Evolutionary conservation across 192 early-diverging fungal genomes (phyloP).

Genomic region (Entomortierella chlamydospora): DNA sequence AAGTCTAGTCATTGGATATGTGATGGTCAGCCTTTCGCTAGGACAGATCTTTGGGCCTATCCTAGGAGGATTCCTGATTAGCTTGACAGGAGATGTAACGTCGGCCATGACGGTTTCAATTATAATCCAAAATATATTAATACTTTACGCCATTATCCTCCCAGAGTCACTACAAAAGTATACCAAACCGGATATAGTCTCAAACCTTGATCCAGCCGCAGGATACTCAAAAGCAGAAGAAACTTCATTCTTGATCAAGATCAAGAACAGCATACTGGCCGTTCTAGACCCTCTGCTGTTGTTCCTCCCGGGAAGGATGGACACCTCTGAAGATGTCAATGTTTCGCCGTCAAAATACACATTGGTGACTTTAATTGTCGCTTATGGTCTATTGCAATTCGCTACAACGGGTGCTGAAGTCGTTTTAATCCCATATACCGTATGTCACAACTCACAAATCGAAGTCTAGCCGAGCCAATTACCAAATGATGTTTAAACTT

Average conservation of each 20-base stretch:
- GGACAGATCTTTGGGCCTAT: slow-evolving; percentile 29
- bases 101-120: slow-evolving; percentile 10
- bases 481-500: neutral
- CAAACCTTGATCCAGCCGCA: neutral
- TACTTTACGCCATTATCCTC: slow-evolving; percentile 17
- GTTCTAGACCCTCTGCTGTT: slow-evolving; percentile 32
- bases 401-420: slow-evolving; percentile 4
- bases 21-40: slow-evolving; percentile 19
- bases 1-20: slow-evolving; percentile 35
- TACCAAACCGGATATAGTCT: neutral
- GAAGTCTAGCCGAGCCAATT: neutral
- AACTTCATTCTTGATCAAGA: neutral
- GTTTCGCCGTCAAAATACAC: slow-evolving; percentile 22
- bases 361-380: slow-evolving; percentile 10
- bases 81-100: neutral
- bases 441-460: neutral
- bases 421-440: slow-evolving; percentile 38
- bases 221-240: neutral
- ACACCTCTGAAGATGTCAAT: slow-evolving; percentile 20
- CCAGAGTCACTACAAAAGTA: slow-evolving; percentile 34
- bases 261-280: slow-evolving; percentile 6
- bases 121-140: slow-evolving; percentile 1
- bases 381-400: slow-evolving; percentile 21
- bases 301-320: slow-evolving; percentile 39
- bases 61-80: slow-evolving; percentile 5